A percentile compares a stretch with the other conserved stretches of the same genome.
Conservation (phyloP, 768 basidiomycete genomes). For the Collybia nuda region DNA sequence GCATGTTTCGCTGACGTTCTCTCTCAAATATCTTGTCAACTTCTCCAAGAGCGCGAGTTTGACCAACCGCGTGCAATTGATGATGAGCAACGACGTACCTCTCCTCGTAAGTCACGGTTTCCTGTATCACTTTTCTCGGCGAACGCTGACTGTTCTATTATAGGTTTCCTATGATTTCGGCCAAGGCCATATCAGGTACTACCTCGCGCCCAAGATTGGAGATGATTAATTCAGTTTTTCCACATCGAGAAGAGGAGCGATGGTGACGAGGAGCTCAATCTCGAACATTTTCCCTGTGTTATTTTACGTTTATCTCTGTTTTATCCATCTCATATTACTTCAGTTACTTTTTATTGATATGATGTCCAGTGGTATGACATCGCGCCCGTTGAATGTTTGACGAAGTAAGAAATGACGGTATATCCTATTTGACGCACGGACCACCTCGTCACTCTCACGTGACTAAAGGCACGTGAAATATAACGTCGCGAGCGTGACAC, state of each 20-base stretch:
- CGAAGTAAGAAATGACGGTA: too few relatives aligned
- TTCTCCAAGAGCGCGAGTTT: conserved; percentile 89
- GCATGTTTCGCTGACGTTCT: conserved; percentile 91
- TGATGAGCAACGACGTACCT: conserved; percentile 92
- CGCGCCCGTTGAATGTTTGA: too few relatives aligned
- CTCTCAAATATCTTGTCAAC: conserved; percentile 95
- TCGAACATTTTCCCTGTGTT: conserved; percentile 25
- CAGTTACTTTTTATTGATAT: too few relatives aligned
- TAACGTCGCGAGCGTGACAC: too few relatives aligned
- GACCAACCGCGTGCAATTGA: conserved; percentile 70
- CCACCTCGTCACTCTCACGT: too few relatives aligned
- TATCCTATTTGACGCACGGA: too few relatives aligned
- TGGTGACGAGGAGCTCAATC: conserved; percentile 22
- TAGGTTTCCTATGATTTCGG: conserved; percentile 90
- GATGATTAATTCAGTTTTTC: conserved; percentile 46
- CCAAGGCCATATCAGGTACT: conserved; percentile 89
- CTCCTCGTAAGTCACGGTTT: conserved; percentile 58
- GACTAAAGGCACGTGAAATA: too few relatives aligned
- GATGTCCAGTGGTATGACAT: too few relatives aligned
- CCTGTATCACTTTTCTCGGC: neutral
- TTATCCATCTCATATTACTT: too few relatives aligned
- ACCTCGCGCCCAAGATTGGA: conserved; percentile 94
- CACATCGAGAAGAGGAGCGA: too few relatives aligned
- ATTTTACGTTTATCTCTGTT: neutral
- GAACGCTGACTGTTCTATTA: neutral